These are phyloP conservation scores for Teunomyces funiuensis DNA, from an alignment of 805 yeast genomes.

Conservation along the genomic window DNA sequence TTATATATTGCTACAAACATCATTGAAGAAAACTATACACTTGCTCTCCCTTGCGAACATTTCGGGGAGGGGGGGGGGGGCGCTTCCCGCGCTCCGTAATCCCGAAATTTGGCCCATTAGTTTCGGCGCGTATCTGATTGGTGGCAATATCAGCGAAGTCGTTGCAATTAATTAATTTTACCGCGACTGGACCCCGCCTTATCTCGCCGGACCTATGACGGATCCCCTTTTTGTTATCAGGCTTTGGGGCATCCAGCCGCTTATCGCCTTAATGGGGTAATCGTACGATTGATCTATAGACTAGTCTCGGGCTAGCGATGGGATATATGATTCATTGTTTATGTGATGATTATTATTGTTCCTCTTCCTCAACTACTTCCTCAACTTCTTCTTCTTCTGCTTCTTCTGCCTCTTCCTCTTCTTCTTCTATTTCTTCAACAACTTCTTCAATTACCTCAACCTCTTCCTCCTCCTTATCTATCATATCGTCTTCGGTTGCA, in stretches of 20 bases:
- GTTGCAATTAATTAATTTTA: background rate
- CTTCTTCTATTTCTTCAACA: constrained; percentile 1
- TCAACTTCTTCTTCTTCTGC: constrained; percentile 1
- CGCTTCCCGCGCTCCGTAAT: no score
- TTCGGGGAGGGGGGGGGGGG: no score
- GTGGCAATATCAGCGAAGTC: background rate
- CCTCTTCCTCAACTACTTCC: constrained; percentile 3
- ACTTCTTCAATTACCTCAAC: constrained; percentile 2
- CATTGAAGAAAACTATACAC: no score
- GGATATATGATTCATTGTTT: background rate
- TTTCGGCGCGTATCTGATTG: background rate
- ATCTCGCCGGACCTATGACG: background rate
- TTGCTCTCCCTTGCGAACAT: no score
- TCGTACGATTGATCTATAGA: background rate
- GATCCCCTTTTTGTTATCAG: constrained; percentile 1
- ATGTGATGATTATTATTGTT: background rate
- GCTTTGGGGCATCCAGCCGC: background rate
- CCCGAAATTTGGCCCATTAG: background rate
- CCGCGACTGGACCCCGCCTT: background rate
- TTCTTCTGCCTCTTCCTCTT: background rate
- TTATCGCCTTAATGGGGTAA: background rate
- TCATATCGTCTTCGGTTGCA: background rate
- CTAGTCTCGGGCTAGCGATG: background rate
- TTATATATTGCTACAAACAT: no score
- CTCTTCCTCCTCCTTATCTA: background rate